Percentiles rank a stretch among this genome's conserved stretches.
Conservation (phyloP, 1,284 basidiomycete species). For the Malassezia sp. region DNA sequence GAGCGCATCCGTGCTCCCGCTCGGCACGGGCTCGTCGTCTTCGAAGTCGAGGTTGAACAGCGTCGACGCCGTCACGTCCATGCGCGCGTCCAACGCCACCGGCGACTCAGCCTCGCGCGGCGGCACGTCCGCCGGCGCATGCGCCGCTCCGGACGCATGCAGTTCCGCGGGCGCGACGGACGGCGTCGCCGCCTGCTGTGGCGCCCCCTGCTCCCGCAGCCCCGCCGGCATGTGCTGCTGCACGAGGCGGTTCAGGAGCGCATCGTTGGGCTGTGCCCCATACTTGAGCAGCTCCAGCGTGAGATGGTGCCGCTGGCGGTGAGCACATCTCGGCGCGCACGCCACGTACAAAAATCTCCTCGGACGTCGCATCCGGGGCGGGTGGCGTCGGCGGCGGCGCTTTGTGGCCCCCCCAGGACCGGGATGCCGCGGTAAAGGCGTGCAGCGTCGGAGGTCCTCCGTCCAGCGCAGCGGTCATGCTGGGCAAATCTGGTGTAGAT, state of each 20-base stretch:
- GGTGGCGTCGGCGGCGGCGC: background rate
- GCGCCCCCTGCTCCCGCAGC: no score
- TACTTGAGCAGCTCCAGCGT: conserved; percentile 34
- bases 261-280: conserved; percentile 30
- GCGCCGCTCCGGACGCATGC: no score
- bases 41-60: conserved; percentile 13
- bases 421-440: no score
- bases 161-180: no score
- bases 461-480: no score
- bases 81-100: no score
- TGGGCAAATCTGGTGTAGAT: no score
- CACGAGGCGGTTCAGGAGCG: conserved; percentile 35
- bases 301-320: conserved; percentile 34
- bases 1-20: no score
- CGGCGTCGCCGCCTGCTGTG: no score
- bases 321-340: background rate
- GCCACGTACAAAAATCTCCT: conserved; percentile 3
- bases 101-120: background rate
- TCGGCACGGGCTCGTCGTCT: background rate
- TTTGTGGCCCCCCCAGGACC: background rate
- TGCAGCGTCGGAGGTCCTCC: no score
- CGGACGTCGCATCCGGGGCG: background rate
- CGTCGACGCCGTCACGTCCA: background rate
- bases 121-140: no score
- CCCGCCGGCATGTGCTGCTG: no score